Percentiles rank a stretch among this genome's conserved stretches.
These are phyloP conservation scores for Globisporangium heterothallicum DNA, from an alignment of 352 stramenopile genomes.

Conservation along the genomic window DNA sequence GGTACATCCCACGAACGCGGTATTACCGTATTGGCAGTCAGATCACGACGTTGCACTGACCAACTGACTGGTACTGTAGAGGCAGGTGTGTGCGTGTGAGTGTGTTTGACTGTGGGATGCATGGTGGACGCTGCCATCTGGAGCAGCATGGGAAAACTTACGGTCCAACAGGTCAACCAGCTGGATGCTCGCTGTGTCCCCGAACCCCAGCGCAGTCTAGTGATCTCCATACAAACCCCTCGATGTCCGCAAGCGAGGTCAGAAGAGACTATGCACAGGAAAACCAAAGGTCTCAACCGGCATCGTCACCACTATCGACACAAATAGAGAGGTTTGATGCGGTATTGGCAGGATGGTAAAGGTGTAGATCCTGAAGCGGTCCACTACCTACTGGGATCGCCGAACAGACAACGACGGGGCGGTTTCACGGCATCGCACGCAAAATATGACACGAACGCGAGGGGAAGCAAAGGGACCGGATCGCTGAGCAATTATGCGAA, in stretches of 20 bases:
- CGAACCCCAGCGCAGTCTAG: background rate
- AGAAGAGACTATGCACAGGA: too few relatives aligned
- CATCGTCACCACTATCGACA: too few relatives aligned
- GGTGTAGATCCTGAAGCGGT: background rate
- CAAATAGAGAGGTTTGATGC: background rate
- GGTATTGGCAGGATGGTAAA: background rate
- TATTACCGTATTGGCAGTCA: too few relatives aligned
- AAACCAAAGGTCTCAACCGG: too few relatives aligned
- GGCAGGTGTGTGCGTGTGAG: background rate
- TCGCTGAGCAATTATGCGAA: too few relatives aligned
- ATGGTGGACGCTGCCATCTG: background rate
- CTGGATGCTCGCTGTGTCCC: background rate
- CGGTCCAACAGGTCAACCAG: background rate
- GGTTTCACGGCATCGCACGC: background rate
- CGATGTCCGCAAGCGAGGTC: too few relatives aligned
- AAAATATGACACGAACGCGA: too few relatives aligned
- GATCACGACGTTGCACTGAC: too few relatives aligned
- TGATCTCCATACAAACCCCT: background rate
- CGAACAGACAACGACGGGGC: background rate
- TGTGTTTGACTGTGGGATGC: background rate
- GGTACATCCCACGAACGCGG: too few relatives aligned
- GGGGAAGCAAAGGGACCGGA: too few relatives aligned
- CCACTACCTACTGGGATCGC: background rate
- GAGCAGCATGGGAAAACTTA: background rate
- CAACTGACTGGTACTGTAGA: conserved; percentile 5